phyloP scores from a whole-genome alignment of 345 rosid species.

The Tarenaya hassleriana region DNA sequence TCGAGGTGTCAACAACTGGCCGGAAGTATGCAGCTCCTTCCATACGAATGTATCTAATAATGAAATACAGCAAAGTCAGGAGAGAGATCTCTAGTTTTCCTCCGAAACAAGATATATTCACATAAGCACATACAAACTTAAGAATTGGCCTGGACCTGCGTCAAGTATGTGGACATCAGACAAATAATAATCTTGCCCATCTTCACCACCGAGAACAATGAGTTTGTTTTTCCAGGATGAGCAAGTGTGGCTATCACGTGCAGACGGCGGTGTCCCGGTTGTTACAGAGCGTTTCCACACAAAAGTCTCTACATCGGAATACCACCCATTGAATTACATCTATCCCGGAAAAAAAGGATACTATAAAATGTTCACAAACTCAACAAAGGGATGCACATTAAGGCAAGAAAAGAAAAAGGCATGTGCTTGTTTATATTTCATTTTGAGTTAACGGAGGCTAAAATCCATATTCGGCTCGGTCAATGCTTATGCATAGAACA shows the following conservation, averaged over 20 bases:
- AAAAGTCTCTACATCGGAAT: slow-evolving; percentile 61
- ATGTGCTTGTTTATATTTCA: background rate
- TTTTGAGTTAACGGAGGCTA: background rate
- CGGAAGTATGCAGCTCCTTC: slow-evolving; percentile 76
- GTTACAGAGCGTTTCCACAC: slow-evolving; percentile 80
- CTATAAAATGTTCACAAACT: background rate
- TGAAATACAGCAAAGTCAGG: slow-evolving; percentile 10
- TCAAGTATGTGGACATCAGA: slow-evolving; percentile 95
- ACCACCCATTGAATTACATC: slow-evolving; percentile 5
- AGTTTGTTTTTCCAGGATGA: slow-evolving; percentile 89
- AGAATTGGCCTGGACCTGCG: slow-evolving; percentile 82
- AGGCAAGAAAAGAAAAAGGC: slow-evolving; percentile 2
- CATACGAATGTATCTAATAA: slow-evolving; percentile 71
- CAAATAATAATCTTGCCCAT: slow-evolving; percentile 82
- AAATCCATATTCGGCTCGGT: no score
- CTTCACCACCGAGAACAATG: slow-evolving; percentile 94
- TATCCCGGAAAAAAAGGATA: background rate
- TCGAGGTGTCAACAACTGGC: slow-evolving; percentile 81
- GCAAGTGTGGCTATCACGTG: slow-evolving; percentile 94
- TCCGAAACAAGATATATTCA: slow-evolving; percentile 17
- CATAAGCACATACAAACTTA: background rate
- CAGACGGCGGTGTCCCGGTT: slow-evolving; percentile 80
- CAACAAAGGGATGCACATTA: no score
- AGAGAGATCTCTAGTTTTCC: slow-evolving; percentile 4
- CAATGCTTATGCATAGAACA: no score